Evolutionary conservation across 1,284 basidiomycete genomes (phyloP).

Genomic region (Athelia sp.): DNA sequence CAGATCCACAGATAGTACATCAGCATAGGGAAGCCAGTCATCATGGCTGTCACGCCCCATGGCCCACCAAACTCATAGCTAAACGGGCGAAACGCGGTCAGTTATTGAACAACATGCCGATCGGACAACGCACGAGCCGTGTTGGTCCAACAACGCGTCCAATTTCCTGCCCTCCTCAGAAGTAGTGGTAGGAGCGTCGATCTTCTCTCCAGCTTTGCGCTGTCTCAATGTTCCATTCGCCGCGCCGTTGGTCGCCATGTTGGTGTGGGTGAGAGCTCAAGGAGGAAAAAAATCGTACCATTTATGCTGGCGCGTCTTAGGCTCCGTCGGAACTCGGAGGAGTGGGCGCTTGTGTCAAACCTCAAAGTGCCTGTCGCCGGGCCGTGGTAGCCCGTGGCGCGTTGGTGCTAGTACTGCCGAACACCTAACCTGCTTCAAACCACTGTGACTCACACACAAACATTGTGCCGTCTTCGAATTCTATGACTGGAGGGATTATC

Average conservation of each 20-base stretch:
- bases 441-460: too few species aligned
- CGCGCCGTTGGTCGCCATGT: not conserved
- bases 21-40: constrained; percentile 87
- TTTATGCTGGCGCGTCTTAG: too few species aligned
- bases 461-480: too few species aligned
- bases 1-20: constrained; percentile 99
- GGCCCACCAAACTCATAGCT: constrained; percentile 98
- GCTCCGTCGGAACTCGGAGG: too few species aligned
- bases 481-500: too few species aligned
- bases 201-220: not conserved
- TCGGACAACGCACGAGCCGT: constrained; percentile 50
- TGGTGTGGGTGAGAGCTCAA: not conserved
- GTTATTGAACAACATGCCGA: constrained; percentile 10
- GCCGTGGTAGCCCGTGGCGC: too few species aligned
- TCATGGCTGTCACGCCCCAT: constrained; percentile 87
- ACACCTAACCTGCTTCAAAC: too few species aligned
- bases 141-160: constrained; percentile 74
- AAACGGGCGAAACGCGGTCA: constrained; percentile 2
- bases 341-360: too few species aligned
- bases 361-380: too few species aligned
- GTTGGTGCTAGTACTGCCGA: too few species aligned
- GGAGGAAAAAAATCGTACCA: too few species aligned
- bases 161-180: constrained; percentile 65
- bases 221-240: not conserved
- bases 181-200: constrained; percentile 21